Evolutionary conservation across 495 filamentous ascomycete genomes (phyloP).

Genomic region (Aspergillus funiculosus): DNA sequence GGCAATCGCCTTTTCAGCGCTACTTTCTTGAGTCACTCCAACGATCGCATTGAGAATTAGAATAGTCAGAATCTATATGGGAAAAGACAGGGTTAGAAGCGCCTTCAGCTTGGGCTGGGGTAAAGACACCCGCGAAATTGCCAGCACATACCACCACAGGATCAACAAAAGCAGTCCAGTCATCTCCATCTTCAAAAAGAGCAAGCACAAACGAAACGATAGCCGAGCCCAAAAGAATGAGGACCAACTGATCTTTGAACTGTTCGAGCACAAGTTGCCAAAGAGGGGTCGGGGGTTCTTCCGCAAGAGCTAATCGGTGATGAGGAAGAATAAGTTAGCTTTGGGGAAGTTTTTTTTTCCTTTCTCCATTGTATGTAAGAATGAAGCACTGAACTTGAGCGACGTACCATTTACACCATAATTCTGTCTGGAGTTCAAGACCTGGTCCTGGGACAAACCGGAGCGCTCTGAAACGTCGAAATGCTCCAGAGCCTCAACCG

Average conservation of each 20-base stretch:
- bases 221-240: constrained; percentile 90
- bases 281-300: constrained; percentile 94
- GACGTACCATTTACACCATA: constrained; percentile 81
- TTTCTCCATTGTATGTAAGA: background rate
- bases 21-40: constrained; percentile 97
- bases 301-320: constrained; percentile 65
- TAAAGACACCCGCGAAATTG: background rate
- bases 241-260: constrained; percentile 97
- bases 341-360: background rate
- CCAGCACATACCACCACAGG: constrained; percentile 70
- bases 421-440: constrained; percentile 55
- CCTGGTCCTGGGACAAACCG: constrained; percentile 67
- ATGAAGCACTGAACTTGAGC: too few relatives aligned
- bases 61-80: constrained; percentile 82
- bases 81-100: constrained; percentile 12
- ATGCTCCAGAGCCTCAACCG: constrained; percentile 61
- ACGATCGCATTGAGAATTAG: constrained; percentile 94
- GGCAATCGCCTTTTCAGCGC: constrained; percentile 96
- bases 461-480: constrained; percentile 61
- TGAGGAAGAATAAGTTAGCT: constrained; percentile 16
- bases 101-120: too few relatives aligned
- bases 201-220: constrained; percentile 92
- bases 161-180: constrained; percentile 98
- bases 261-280: constrained; percentile 97
- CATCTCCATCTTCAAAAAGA: constrained; percentile 86